Conservation (phyloP, 2,329 filamentous ascomycete species). For the Ophiostoma sp. region DNA sequence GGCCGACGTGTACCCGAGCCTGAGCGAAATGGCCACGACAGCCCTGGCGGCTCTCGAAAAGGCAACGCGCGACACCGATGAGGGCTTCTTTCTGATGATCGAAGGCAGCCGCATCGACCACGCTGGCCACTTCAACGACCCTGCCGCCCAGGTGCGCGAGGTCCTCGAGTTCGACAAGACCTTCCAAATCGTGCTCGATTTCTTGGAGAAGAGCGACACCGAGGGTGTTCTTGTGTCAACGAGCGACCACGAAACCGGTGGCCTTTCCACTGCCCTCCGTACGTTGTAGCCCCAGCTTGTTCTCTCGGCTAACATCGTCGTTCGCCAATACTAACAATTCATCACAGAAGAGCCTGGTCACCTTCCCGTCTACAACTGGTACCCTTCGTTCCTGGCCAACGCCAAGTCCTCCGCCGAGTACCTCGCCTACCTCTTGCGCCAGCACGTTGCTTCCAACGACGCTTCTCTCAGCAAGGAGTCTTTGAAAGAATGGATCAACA, state of each 20-base stretch:
- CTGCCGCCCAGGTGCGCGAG: constrained; percentile 79
- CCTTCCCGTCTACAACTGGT: constrained; percentile 64
- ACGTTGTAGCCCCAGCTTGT: constrained; percentile 32
- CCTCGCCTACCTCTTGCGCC: constrained; percentile 56
- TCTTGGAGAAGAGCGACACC: constrained; percentile 66
- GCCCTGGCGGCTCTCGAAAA: constrained; percentile 73
- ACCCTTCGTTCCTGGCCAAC: constrained; percentile 68
- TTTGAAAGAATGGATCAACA: constrained; percentile 60
- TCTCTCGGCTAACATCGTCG: not conserved
- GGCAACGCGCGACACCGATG: constrained; percentile 75
- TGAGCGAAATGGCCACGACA: constrained; percentile 84
- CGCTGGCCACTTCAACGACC: constrained; percentile 80
- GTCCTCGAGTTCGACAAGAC: constrained; percentile 91
- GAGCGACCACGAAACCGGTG: constrained; percentile 94
- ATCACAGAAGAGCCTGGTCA: constrained; percentile 44
- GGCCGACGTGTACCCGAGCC: constrained; percentile 74
- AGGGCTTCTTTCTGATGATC: constrained; percentile 98
- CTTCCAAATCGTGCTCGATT: constrained; percentile 77
- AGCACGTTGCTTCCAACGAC: constrained; percentile 45
- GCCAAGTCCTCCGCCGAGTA: constrained; percentile 74
- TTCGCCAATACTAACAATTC: constrained; percentile 6
- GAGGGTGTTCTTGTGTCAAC: constrained; percentile 81
- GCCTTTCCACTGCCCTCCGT: constrained; percentile 75
- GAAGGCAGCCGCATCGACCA: constrained; percentile 96
- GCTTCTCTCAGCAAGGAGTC: constrained; percentile 23